phyloP scores from a whole-genome alignment of 768 basidiomycete genomes.

The Boletus coccyginus region DNA sequence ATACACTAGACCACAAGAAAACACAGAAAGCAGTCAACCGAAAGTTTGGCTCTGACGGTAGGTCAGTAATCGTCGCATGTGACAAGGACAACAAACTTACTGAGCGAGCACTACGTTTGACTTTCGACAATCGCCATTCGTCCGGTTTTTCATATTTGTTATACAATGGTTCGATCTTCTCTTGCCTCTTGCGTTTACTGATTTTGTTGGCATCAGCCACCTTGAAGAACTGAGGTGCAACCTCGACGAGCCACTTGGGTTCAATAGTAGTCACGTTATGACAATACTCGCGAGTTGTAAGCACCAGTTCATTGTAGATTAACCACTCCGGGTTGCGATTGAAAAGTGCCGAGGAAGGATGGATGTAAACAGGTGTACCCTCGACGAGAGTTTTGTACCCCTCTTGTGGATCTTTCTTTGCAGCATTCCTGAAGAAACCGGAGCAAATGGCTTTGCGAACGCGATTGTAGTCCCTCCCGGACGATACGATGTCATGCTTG shows the following conservation, averaged over 20 bases:
- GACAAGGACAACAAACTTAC: conserved; percentile 37
- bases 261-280: conserved; percentile 94
- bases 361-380: conserved; percentile 98
- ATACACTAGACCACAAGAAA: conserved; percentile 2
- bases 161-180: conserved; percentile 94
- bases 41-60: conserved; percentile 79
- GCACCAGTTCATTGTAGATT: conserved; percentile 91
- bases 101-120: conserved; percentile 88
- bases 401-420: conserved; percentile 97
- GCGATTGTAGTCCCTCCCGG: conserved; percentile 88
- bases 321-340: conserved; percentile 96
- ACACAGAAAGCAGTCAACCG: conserved; percentile 44
- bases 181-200: conserved; percentile 92
- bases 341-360: conserved; percentile 95
- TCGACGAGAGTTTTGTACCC: conserved; percentile 98
- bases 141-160: conserved; percentile 96
- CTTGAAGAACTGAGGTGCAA: conserved; percentile 98
- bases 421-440: conserved; percentile 96
- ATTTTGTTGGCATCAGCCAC: conserved; percentile 98
- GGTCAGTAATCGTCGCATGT: conserved; percentile 12
- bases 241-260: conserved; percentile 98
- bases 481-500: conserved; percentile 94
- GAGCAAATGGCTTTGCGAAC: conserved; percentile 96
- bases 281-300: conserved; percentile 95
- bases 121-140: conserved; percentile 91